phyloP scores from a whole-genome alignment of 805 yeast genomes.

The Nakazawaea laoshanensis region DNA sequence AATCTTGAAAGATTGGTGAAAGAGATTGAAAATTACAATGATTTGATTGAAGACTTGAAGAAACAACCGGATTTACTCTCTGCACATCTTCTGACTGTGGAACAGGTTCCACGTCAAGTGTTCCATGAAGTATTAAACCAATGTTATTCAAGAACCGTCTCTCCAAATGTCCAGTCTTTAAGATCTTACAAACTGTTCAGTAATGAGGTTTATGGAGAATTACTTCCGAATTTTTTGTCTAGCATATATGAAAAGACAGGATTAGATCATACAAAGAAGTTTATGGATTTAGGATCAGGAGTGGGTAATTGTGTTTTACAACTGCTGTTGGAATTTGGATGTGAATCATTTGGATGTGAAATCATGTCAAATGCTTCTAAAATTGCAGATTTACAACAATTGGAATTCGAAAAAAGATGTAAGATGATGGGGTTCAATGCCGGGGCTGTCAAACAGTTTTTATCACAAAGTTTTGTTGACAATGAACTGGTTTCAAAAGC shows the following conservation, averaged over 20 bases:
- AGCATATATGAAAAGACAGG: slow-evolving; percentile 55
- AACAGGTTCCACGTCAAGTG: slow-evolving; percentile 23
- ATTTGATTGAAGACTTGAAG: slow-evolving; percentile 27
- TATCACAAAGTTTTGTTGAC: slow-evolving; percentile 64
- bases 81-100: slow-evolving; percentile 20
- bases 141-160: slow-evolving; percentile 68
- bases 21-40: slow-evolving; percentile 35
- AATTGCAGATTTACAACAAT: slow-evolving; percentile 51
- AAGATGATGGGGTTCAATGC: slow-evolving; percentile 55
- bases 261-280: slow-evolving; percentile 43
- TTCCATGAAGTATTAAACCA: slow-evolving; percentile 66
- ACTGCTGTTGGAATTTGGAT: slow-evolving; percentile 82
- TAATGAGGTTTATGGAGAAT: slow-evolving; percentile 85
- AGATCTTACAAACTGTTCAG: slow-evolving; percentile 79
- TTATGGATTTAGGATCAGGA: slow-evolving; percentile 88
- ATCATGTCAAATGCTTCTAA: slow-evolving; percentile 77
- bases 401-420: slow-evolving; percentile 51
- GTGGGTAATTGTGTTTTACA: slow-evolving; percentile 90
- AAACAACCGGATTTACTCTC: slow-evolving; percentile 19
- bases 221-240: slow-evolving; percentile 70
- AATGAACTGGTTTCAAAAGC: slow-evolving; percentile 46
- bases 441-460: slow-evolving; percentile 48
- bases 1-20: slow-evolving; percentile 21
- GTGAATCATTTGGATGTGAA: slow-evolving; percentile 83
- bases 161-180: slow-evolving; percentile 60